These are phyloP conservation scores for Penicillium verrucosum DNA, from an alignment of 2,329 filamentous ascomycete genomes.

Conservation along the genomic window DNA sequence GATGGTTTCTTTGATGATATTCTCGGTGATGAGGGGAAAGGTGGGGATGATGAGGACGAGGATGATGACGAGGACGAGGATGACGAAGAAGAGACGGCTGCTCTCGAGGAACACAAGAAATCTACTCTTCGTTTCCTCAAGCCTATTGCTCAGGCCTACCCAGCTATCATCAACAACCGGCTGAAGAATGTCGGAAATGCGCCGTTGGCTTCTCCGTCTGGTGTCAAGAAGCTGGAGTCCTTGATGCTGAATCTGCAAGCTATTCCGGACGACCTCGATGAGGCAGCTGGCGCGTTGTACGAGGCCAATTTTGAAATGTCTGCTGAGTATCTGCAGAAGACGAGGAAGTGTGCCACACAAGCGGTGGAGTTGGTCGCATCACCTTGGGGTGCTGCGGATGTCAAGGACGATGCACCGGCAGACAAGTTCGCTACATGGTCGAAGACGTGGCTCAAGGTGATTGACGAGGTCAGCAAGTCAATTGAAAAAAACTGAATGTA, in stretches of 20 bases:
- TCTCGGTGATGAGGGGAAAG: conserved; percentile 30
- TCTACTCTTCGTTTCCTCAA: conserved; percentile 42
- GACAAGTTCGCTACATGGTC: conserved; percentile 81
- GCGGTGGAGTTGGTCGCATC: conserved; percentile 68
- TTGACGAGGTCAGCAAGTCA: conserved; percentile 41
- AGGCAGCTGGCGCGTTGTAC: conserved; percentile 47
- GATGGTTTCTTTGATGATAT: conserved; percentile 52
- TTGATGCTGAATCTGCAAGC: conserved; percentile 33
- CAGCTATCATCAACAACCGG: conserved; percentile 42
- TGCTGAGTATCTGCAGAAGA: conserved; percentile 31
- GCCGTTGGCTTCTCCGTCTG: conserved; percentile 14
- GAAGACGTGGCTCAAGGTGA: conserved; percentile 52
- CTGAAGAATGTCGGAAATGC: conserved; percentile 34
- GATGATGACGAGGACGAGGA: conserved; percentile 19
- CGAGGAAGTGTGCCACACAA: conserved; percentile 51
- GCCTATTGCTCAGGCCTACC: conserved; percentile 43
- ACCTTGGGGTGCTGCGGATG: conserved; percentile 67
- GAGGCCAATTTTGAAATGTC: conserved; percentile 39
- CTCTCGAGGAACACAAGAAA: conserved; percentile 42
- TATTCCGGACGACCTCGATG: conserved; percentile 45
- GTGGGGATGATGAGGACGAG: conserved; percentile 15
- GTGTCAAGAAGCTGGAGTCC: conserved; percentile 33
- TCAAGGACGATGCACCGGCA: conserved; percentile 53
- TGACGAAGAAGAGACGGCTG: conserved; percentile 31
- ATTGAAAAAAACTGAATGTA: conserved; percentile 16